Evolutionary conservation across 164 flowering plant genomes (phyloP), one percentile per base, ranked within the genome.

Genomic region (Saururus chinensis): DNA sequence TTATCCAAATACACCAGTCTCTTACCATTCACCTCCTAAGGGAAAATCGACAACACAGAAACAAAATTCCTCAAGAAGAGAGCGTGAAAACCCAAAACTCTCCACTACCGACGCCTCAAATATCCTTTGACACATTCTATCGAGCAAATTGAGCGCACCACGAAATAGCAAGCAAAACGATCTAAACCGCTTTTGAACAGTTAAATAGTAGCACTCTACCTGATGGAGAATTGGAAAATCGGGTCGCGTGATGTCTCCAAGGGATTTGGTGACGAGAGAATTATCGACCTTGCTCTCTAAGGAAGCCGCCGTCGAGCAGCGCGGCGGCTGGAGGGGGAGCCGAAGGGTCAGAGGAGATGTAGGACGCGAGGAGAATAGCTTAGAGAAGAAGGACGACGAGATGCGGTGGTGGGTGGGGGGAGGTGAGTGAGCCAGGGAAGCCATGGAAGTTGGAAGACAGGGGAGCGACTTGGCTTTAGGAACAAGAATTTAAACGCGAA

Each of bases 191-290:
- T 23, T 25, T 25, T 40, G 19, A 1, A 53, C 1, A 13, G 9
- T 53, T 30, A 2, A 6, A 6, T 6, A 30, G 37, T 30, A 30
- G 6, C 10, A 55, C 30, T 11, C 19, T 4, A 88, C 98, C 96
- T 93, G 98, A 68, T 85, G 81, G 30, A 93, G 98, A 68, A 93
- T 89, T 1, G 92, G 98, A 68, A 93, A 93, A 73, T 93, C 90
- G 66, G 79, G 82, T 60, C 87, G 80, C 57, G 85, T 80, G 26
- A 70, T 26, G 66, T 85, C 86, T 0, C 96, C 98, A 22, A 92
- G 87, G 0, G 95, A 87, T 30, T 73, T 55, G 20, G 84, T 57
- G 22, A 24, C 60, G 40, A 58, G 40, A 41, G 30, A 30, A 13
- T 21, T 60, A 10, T 20, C 63, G 13, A 57, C 51, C 4, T 24